A percentile compares a stretch with the other conserved stretches of the same genome.
phyloP scores from a whole-genome alignment of 768 basidiomycete species.

The Sarcodon aspratus region DNA sequence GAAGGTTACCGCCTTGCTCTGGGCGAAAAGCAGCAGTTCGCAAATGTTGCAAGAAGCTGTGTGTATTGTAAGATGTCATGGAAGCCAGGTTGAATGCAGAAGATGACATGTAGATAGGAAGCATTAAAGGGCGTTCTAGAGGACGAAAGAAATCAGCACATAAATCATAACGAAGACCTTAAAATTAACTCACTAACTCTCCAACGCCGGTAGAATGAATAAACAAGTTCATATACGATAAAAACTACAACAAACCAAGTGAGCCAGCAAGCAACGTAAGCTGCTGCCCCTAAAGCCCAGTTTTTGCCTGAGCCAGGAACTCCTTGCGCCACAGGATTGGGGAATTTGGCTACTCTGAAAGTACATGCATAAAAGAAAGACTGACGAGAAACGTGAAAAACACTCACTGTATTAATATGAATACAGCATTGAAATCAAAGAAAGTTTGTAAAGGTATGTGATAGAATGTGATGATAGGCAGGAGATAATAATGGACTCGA shows the following conservation, averaged over 20 bases:
- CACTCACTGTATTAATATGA: slow-evolving; percentile 74
- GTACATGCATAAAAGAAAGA: slow-evolving; percentile 1
- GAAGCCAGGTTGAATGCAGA: slow-evolving; percentile 65
- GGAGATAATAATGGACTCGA: slow-evolving; percentile 54
- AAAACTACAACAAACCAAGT: slow-evolving; percentile 65
- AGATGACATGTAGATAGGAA: slow-evolving; percentile 76
- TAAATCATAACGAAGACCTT: slow-evolving; percentile 5
- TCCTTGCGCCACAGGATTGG: slow-evolving; percentile 58
- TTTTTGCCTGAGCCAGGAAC: slow-evolving; percentile 61
- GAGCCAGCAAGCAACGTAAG: slow-evolving; percentile 75
- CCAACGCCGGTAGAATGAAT: slow-evolving; percentile 68
- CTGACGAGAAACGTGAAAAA: slow-evolving; percentile 3
- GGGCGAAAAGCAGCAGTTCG: slow-evolving; percentile 55
- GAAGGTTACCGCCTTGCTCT: slow-evolving; percentile 31
- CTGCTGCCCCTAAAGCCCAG: slow-evolving; percentile 76
- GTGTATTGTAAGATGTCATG: slow-evolving; percentile 73
- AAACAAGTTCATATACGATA: slow-evolving; percentile 67
- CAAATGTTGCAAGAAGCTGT: slow-evolving; percentile 75
- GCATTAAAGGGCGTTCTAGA: slow-evolving; percentile 71
- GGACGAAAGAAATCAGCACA: neutral
- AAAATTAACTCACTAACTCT: slow-evolving; percentile 53
- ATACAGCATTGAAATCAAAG: slow-evolving; percentile 84
- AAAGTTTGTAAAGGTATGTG: slow-evolving; percentile 72
- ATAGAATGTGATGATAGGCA: slow-evolving; percentile 60
- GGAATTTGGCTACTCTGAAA: slow-evolving; percentile 60